Base-by-base conservation (phyloP, 2,329 filamentous ascomycete genomes). In the Biscogniauxia sp. region DNA sequence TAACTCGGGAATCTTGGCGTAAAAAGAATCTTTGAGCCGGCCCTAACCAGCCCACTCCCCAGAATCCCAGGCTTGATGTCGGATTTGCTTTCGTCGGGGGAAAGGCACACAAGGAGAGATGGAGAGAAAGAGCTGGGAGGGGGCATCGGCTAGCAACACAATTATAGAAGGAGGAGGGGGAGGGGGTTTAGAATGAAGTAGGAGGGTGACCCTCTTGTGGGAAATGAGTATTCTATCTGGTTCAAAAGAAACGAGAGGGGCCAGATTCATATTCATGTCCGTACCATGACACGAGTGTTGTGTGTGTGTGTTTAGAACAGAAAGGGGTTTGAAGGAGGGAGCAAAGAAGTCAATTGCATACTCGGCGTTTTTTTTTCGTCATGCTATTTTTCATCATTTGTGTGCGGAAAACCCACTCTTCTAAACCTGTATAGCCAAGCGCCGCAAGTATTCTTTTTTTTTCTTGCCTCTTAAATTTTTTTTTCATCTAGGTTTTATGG, bases 1-100 rank as follows among this genome's bases (percentile, higher is more conserved):
- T 67, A 67, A 68, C 63, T 67, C 54, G 3, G 55, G 56, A 63
- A 52, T 51, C 55, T 63, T 67, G 55, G 61, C 54, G 58, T 57
- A 61, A 54, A 61, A 64, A 62, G 17, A 20, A 45, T 52, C 60
- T 60, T 59, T 41, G 45, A 56, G 57, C 37, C 58, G 41, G 26
- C 32, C 54, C 41, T 52, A 28, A 41, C 25, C 28, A n/a, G 32
- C 41, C 57, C 51, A 54, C 53, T 51, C n/a, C 17, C 55, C 26
- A 8, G 41, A 49, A 57, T 60, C 61, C 28, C 58, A 55, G 55
- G 60, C 61, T 64, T 57, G 57, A 66, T 60, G 61, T 63, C 60
- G 63, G 60, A 63, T 61, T 41, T 51, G 49, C 17, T 60, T 58
- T 19, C 9, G 28, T 32, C 41, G 41, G 28, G 53, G 49, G 45